Conservation (phyloP, 2,329 filamentous ascomycete species). For the Metarhizium brunneum region DNA sequence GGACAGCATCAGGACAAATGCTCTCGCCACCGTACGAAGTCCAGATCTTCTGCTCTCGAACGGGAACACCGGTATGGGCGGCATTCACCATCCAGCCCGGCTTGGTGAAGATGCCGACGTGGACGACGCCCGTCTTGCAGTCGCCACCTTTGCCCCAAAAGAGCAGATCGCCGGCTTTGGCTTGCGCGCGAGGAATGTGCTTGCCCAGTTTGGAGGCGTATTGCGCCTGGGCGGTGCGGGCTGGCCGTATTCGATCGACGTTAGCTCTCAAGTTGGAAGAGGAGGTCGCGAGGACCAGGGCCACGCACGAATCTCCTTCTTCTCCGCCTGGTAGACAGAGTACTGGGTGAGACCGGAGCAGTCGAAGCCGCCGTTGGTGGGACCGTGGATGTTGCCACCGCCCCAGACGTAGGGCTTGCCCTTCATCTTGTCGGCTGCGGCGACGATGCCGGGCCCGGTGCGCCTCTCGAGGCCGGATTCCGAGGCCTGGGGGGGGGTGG, state of each 20-base stretch:
- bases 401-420: conserved; percentile 10
- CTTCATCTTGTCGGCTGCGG: conserved; percentile 7
- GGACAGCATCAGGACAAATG: conserved; percentile 12
- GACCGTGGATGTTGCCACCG: conserved; percentile 9
- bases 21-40: conserved; percentile 9
- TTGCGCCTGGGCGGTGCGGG: conserved; percentile 9
- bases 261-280: too few species aligned
- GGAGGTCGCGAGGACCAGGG: too few species aligned
- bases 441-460: conserved; percentile 5
- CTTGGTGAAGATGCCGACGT: conserved; percentile 10
- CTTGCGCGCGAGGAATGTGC: conserved; percentile 8
- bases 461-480: too few species aligned
- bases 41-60: conserved; percentile 11
- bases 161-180: conserved; percentile 10
- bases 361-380: conserved; percentile 11
- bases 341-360: conserved; percentile 13
- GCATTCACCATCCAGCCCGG: conserved; percentile 11
- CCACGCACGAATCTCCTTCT: conserved; percentile 10
- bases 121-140: conserved; percentile 10
- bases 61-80: conserved; percentile 9
- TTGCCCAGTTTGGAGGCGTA: conserved; percentile 12
- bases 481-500: background rate
- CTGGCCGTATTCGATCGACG: background rate
- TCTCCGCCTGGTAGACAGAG: conserved; percentile 10
- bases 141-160: conserved; percentile 11